Conservation (phyloP, 2,329 filamentous ascomycete genomes). For the Chrysoporthe cubensis region DNA sequence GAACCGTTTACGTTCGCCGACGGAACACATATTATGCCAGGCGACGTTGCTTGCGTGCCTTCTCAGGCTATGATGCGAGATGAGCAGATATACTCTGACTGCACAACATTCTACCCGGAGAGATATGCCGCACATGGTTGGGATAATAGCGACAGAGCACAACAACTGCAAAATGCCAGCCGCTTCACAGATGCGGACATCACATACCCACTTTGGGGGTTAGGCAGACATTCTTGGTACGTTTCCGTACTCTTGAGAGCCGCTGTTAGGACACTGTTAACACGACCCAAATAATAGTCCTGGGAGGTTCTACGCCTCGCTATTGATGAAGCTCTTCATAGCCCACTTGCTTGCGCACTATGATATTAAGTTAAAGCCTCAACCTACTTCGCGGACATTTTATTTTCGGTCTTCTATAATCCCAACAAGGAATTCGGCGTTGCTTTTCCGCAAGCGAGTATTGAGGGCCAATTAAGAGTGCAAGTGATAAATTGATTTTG, state of each 20-base stretch:
- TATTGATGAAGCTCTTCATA: too few relatives aligned
- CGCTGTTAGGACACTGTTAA: too few relatives aligned
- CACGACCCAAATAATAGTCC: too few relatives aligned
- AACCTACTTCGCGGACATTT: too few relatives aligned
- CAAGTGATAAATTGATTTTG: too few relatives aligned
- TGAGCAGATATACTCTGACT: background rate
- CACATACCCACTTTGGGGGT: background rate
- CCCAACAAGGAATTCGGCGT: conserved; percentile 31
- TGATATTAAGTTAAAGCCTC: too few relatives aligned
- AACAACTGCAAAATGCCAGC: background rate
- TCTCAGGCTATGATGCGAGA: background rate
- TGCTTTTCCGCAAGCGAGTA: too few relatives aligned
- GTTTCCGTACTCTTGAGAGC: too few relatives aligned
- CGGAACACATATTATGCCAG: background rate
- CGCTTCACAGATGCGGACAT: background rate
- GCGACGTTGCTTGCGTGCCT: background rate
- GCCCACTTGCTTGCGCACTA: too few relatives aligned
- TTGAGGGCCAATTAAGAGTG: too few relatives aligned
- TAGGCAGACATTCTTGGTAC: background rate
- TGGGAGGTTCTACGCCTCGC: too few relatives aligned
- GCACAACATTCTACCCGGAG: background rate
- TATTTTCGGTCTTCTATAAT: too few relatives aligned
- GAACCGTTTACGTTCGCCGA: background rate
- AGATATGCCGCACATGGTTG: background rate
- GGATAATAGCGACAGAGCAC: background rate